These are phyloP conservation scores for Podila epigama DNA, from an alignment of 192 early-diverging fungal genomes.

Conservation along the genomic window DNA sequence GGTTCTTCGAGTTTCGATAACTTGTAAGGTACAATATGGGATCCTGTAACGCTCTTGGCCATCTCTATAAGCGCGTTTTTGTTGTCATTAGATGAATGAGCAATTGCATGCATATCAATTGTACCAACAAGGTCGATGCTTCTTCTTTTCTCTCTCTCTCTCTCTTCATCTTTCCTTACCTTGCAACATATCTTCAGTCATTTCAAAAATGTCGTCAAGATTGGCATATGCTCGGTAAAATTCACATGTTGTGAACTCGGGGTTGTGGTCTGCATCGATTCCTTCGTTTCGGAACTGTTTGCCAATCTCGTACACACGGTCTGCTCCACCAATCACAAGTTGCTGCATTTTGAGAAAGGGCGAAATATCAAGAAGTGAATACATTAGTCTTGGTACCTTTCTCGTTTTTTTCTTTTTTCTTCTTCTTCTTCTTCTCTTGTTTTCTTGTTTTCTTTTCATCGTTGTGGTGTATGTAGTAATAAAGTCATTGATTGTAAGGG, in stretches of 20 bases:
- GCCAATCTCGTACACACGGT: conserved; percentile 88
- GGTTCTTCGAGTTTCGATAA: conserved; percentile 12
- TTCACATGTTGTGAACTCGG: conserved; percentile 92
- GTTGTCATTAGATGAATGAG: not conserved
- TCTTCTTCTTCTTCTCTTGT: no score
- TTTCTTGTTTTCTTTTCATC: no score
- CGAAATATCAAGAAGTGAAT: not conserved
- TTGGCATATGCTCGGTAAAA: conserved; percentile 85
- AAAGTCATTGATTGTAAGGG: not conserved
- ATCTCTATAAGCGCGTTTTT: conserved; percentile 31
- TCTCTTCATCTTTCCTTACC: conserved; percentile 28
- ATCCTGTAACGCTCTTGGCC: conserved; percentile 41
- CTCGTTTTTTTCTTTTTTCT: no score
- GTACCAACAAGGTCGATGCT: no score
- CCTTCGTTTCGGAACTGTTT: conserved; percentile 94
- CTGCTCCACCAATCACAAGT: conserved; percentile 86
- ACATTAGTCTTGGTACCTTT: no score
- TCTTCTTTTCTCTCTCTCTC: no score
- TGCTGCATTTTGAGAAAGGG: conserved; percentile 52
- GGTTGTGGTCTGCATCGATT: conserved; percentile 88
- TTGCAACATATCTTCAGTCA: conserved; percentile 75
- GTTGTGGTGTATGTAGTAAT: no score
- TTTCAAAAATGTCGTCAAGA: conserved; percentile 69
- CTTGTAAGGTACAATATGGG: conserved; percentile 4
- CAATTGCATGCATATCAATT: not conserved